Base-by-base conservation (phyloP, 2,329 filamentous ascomycete genomes). In the Microsporum audouinii region DNA sequence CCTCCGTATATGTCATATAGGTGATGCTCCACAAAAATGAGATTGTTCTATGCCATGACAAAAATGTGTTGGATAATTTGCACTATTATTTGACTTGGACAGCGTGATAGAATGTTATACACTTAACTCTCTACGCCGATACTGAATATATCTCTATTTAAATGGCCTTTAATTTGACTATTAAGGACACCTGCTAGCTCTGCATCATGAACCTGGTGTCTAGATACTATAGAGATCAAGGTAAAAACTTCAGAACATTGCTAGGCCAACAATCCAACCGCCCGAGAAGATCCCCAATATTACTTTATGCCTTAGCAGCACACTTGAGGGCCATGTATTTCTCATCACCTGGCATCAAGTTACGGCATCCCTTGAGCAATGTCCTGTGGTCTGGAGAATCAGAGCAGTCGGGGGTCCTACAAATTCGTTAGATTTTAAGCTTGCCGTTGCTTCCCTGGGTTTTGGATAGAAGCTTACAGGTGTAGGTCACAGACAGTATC, bases 291-390 rank as follows among this genome's bases (percentile, higher is more conserved):
- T 49, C 23, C 8, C 12, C 29, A 29, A 49, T 29, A 7, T 27
- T 12, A 17, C 45, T 27, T 49, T 27, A 27, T 10, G 23, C 14
- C 33, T 55, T 5, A 17, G 33, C 14, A 55, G 51, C 29, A 17
- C 51, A 55, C 51, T 36, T 55, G 31, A 55, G 5, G 6, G 51
- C 51, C 10, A 6, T 17, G 31, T 55, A 55, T n/a, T 17, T 23
- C 31, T 55, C 51, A 34, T 55, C 51, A 17, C 51, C 51, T n/a
- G 51, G 51, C 51, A 55, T 55, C 10, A 55, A 55, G 51, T 12
- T 55, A 12, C n/a, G 51, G 33, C 51, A 55, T 1, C 51, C 51
- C 31, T 55, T 29, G 2, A n/a, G 12, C 29, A 55, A 14, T 17
- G n/a, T n/a, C 17, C 51, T 33, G 51, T 55, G n/a, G 51, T 55